Evolutionary conservation across 345 rosid species (phyloP), one percentile per base, ranked within the genome.

Genomic region (Eucalyptus tenuipes): DNA sequence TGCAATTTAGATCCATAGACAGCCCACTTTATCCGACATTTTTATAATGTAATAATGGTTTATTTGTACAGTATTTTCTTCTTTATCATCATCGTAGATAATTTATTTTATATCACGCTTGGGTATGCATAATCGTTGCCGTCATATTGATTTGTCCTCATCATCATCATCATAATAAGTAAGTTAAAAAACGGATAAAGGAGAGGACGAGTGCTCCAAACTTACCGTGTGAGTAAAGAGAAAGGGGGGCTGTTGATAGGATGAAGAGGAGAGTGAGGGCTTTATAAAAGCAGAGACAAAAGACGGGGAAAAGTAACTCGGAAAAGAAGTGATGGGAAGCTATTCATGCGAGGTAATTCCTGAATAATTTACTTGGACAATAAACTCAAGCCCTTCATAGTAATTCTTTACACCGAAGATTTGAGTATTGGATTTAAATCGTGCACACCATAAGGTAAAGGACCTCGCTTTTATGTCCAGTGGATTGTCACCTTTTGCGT

Each of bases 131-230:
- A 2, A 55, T 55, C 12, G 0, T 55, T 55, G 61, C 29, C 61
- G 5, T 55, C 61, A 55, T 55, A 55, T 24, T 55, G 27, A 55
- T 4, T 11, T 1, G 27, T 24, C 13, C 4, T 55, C 6, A 1
- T 55, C 22, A 0, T 50, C 53, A 0, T 55, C 29, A 0, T 55
- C 13, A 11, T 22, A 3, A 53, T 53, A 24, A 55, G 6, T 24
- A 24, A 24, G 61, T 55, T 55, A 24, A 4, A 53, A 55, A 24
- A 4, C 0, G 61, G 13, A 55, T 22, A 1, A 55, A 55, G 61
- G 61, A 55, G 61, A 10, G 61, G 61, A 55, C 13, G 61, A 55
- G 61, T 10, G 29, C 13, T 29, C 61, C 61, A 10, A 55, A 24
- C 61, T 55, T 55, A 25, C 5, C 29, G 61, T 55, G 61, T 24